Base-by-base conservation (phyloP, 768 basidiomycete species). In the Leccinum aurantiacum region DNA sequence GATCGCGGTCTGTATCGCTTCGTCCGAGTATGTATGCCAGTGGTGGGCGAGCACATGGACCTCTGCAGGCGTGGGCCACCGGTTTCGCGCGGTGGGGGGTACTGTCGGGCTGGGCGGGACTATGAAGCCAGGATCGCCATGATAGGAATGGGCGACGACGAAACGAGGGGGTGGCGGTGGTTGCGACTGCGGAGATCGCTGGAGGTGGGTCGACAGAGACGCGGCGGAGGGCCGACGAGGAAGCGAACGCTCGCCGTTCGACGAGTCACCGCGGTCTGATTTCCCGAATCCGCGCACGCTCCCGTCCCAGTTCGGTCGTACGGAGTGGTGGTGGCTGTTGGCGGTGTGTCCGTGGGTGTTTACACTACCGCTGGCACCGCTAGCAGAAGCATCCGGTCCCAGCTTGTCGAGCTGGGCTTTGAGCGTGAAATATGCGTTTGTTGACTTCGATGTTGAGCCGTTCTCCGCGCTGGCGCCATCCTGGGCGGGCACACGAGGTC, bases 1-100 rank as follows among this genome's bases (percentile, higher is more conserved):
- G 24, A 92, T 82, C 4, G 84, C 80, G 15, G 79, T 75, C 60
- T 88, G 85, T 47, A 93, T 88, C 2, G 82, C 87, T 53, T 89
- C 84, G 71, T 93, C 90, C 3, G 89, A 85, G 65, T 84, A 86
- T 24, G 85, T 82, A 67, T 93, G 91, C 90, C 91, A 94, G 68
- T 78, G 82, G 9, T 85, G 88, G 2, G 80, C 76, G 17, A 93
- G 79, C 11, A 92, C 79, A 60, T 84, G 80, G 2, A 78, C 69
- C 1, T 77, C 74, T 13, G 78, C 62, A 11, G 71, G 56, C 0
- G 63, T 49, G 17, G 53, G 15, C 3, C 15, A 59, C 10, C 65
- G 59, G 54, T 35, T 50, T 31, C 47, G 71, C 44, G 33, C 41
- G n/a, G 41, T 44, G 2, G n/a, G n/a, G 2, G n/a, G 41, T 10